Percentiles rank a stretch among this genome's conserved stretches.
These are phyloP conservation scores for Aspergillus unguis DNA, from an alignment of 2,329 filamentous ascomycete species.

Conservation along the genomic window DNA sequence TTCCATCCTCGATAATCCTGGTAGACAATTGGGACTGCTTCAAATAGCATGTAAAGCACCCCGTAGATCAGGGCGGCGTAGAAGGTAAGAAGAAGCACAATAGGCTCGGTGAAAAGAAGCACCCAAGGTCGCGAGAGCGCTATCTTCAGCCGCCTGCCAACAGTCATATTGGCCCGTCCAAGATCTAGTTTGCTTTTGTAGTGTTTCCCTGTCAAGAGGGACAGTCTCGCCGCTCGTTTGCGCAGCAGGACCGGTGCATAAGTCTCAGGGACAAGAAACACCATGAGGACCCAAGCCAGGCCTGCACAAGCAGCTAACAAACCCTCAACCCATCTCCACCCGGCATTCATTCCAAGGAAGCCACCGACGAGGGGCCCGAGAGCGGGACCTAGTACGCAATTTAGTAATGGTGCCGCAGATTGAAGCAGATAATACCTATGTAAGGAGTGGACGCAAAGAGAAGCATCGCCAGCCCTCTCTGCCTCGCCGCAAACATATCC, in stretches of 20 bases:
- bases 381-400: neutral
- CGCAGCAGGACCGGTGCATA: constrained; percentile 53
- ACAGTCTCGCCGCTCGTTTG: constrained; percentile 48
- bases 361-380: constrained; percentile 56
- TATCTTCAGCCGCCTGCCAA: neutral
- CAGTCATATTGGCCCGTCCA: neutral
- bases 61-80: constrained; percentile 1
- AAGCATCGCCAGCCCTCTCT: neutral
- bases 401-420: too few species aligned
- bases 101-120: neutral
- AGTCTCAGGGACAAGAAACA: constrained; percentile 33
- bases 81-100: neutral
- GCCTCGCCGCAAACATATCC: neutral
- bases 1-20: neutral
- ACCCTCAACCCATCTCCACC: constrained; percentile 68
- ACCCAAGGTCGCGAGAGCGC: neutral
- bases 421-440: too few species aligned
- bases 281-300: constrained; percentile 47
- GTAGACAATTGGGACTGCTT: neutral
- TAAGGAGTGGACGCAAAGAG: neutral
- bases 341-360: constrained; percentile 58
- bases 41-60: neutral
- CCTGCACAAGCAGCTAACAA: constrained; percentile 62
- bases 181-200: constrained; percentile 36
- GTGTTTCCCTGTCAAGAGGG: constrained; percentile 48